phyloP scores from a whole-genome alignment of 2,329 filamentous ascomycete species.

The Colletotrichum sp. region DNA sequence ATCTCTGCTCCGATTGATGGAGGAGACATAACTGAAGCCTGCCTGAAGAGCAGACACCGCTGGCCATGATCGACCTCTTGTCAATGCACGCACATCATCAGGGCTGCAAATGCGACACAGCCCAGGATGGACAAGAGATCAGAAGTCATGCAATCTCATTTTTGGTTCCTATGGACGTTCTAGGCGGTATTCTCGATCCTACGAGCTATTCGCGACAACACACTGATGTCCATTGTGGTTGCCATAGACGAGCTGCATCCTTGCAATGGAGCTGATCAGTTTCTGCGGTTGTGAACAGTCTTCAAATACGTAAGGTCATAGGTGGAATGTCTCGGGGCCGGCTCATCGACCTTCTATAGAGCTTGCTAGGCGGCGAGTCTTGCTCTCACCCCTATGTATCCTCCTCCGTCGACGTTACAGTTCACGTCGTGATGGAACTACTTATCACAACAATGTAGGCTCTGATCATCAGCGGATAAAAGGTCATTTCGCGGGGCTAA shows the following conservation, averaged over 20 bases:
- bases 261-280: background rate
- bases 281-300: fast-evolving
- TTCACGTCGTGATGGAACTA: background rate
- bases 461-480: background rate
- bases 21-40: background rate
- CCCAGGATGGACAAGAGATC: background rate
- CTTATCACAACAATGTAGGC: background rate
- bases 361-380: background rate
- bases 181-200: background rate
- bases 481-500: background rate
- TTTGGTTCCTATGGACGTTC: background rate
- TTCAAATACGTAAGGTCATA: fast-evolving
- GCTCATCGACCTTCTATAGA: background rate
- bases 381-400: background rate
- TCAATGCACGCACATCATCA: background rate
- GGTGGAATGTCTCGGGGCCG: background rate
- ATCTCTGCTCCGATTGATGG: background rate
- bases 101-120: background rate
- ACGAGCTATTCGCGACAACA: background rate
- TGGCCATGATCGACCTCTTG: background rate
- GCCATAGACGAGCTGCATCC: background rate
- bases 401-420: background rate
- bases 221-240: background rate
- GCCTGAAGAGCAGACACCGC: too few relatives aligned
- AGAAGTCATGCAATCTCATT: background rate